Percentiles rank a stretch among this genome's conserved stretches.
Evolutionary conservation across 805 yeast genomes (phyloP).

Genomic region (Candida michaelii): DNA sequence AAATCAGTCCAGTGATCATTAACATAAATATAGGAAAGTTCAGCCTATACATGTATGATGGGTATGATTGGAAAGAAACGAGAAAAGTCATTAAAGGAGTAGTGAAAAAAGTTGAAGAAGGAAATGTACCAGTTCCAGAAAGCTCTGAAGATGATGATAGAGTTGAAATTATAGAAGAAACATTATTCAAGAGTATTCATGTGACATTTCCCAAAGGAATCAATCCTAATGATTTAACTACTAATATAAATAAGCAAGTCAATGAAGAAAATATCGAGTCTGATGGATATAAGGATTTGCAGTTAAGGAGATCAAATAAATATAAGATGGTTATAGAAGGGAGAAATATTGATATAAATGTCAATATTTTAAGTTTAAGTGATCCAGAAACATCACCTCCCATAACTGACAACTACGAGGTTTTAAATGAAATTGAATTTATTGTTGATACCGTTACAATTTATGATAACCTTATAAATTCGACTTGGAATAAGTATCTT

Average conservation of each 20-base stretch:
- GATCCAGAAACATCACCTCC: constrained; percentile 46
- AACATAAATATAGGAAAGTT: constrained; percentile 40
- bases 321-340: constrained; percentile 62
- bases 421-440: constrained; percentile 50
- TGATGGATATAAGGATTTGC: constrained; percentile 41
- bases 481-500: constrained; percentile 87
- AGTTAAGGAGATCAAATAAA: constrained; percentile 60
- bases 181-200: constrained; percentile 77
- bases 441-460: constrained; percentile 15
- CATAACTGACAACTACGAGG: constrained; percentile 35
- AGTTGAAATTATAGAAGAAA: constrained; percentile 50
- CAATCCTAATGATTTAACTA: constrained; percentile 47
- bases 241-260: constrained; percentile 50
- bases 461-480: constrained; percentile 63
- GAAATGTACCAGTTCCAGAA: constrained; percentile 11
- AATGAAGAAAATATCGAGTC: constrained; percentile 22
- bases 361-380: constrained; percentile 45
- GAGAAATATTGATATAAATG: constrained; percentile 49
- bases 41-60: constrained; percentile 67
- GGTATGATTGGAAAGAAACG: constrained; percentile 88
- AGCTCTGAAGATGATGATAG: constrained; percentile 11
- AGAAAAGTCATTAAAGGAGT: constrained; percentile 65
- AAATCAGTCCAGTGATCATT: constrained; percentile 17
- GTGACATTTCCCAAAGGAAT: constrained; percentile 54
- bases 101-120: constrained; percentile 55